Evolutionary conservation across 1,284 basidiomycete genomes (phyloP).

Genomic region (Cerioporus squamosus): DNA sequence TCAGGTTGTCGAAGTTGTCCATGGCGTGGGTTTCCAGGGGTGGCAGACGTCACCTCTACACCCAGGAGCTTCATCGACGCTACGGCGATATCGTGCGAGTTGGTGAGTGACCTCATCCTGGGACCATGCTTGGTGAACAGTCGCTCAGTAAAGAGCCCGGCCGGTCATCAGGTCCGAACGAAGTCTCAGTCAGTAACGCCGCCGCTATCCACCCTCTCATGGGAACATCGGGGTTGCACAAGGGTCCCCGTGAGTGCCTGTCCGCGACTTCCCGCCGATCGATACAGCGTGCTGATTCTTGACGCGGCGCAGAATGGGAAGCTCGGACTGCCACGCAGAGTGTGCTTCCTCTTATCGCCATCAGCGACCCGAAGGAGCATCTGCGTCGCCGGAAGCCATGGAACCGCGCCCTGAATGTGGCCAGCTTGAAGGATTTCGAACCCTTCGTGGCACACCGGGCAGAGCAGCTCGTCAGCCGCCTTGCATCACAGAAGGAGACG

Average conservation of each 20-base stretch:
- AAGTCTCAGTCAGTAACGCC: constrained; percentile 49
- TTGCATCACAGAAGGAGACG: constrained; percentile 19
- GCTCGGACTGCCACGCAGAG: constrained; percentile 22
- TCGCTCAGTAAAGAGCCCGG: background rate
- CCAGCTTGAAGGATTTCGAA: constrained; percentile 31
- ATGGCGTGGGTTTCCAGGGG: constrained; percentile 20
- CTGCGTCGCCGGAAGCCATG: constrained; percentile 31
- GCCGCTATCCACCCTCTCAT: constrained; percentile 48
- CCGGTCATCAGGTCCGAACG: constrained; percentile 53
- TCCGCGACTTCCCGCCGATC: background rate
- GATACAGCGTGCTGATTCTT: constrained; percentile 10
- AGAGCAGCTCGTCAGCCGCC: constrained; percentile 28
- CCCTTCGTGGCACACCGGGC: constrained; percentile 27
- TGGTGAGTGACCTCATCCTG: constrained; percentile 26
- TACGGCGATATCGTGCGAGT: constrained; percentile 40
- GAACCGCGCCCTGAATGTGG: constrained; percentile 32
- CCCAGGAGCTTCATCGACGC: constrained; percentile 20
- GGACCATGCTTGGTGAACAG: background rate
- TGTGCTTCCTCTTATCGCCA: constrained; percentile 24
- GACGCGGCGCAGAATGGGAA: constrained; percentile 18
- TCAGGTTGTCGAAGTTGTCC: constrained; percentile 12
- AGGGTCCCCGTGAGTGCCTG: constrained; percentile 52
- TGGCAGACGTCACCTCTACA: constrained; percentile 23
- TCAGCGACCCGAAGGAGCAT: constrained; percentile 28
- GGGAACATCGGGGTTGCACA: constrained; percentile 50